Evolutionary conservation across 208 protist species (phyloP).

Genomic region (Leishmania braziliensis): DNA sequence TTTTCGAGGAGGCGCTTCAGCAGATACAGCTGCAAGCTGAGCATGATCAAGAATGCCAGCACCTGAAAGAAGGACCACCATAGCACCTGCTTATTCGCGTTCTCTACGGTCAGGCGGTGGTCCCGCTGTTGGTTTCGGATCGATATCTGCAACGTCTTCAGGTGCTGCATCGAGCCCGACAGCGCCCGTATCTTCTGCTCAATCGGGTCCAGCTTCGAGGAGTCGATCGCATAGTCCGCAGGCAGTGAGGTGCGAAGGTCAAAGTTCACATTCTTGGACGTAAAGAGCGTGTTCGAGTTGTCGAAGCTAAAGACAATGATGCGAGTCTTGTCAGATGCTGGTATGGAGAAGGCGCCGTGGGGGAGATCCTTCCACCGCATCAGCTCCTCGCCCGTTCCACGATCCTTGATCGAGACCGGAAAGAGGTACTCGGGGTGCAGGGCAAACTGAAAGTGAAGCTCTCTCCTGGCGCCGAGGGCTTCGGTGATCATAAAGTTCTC

Average conservation of each 20-base stretch:
- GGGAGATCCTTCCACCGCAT: conserved; percentile 27
- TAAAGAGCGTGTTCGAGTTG: conserved; percentile 53
- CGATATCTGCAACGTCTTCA: conserved; percentile 57
- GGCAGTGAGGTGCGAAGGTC: conserved; percentile 44
- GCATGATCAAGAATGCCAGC: conserved; percentile 57
- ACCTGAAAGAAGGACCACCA: conserved; percentile 79
- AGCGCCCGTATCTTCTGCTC: conserved; percentile 56
- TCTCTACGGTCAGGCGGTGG: conserved; percentile 74
- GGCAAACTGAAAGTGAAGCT: conserved; percentile 58
- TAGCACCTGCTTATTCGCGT: conserved; percentile 59
- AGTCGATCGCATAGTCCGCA: conserved; percentile 27
- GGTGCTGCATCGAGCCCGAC: conserved; percentile 26
- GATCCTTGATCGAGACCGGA: conserved; percentile 29
- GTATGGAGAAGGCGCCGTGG: conserved; percentile 41
- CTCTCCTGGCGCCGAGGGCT: conserved; percentile 24
- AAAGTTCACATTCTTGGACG: conserved; percentile 44
- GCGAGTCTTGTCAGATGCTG: conserved; percentile 14
- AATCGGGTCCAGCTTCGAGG: conserved; percentile 64
- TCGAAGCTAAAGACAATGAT: conserved; percentile 49
- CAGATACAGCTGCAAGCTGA: conserved; percentile 73
- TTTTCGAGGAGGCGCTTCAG: conserved; percentile 83
- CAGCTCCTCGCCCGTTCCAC: conserved; percentile 17
- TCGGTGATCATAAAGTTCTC: conserved; percentile 48
- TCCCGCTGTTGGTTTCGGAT: conserved; percentile 59
- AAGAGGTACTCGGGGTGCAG: conserved; percentile 35